Base-by-base conservation (phyloP, 139 green algal species). In the Chlorella sp. region DNA sequence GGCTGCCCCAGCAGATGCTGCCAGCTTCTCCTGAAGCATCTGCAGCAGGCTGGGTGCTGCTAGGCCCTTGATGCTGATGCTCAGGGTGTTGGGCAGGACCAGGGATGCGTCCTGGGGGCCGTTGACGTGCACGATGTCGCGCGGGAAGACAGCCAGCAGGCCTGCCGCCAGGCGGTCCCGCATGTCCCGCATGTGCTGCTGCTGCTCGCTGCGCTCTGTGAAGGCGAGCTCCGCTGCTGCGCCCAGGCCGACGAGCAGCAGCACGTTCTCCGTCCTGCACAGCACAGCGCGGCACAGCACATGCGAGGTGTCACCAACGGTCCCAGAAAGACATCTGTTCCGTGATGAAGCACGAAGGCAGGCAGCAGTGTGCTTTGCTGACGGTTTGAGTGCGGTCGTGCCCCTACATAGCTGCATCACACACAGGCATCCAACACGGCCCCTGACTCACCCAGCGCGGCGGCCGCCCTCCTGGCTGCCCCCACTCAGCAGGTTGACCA, bases 51-150 rank as follows among this genome's bases (percentile, higher is more conserved):
- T 0, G 75, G 62, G 24, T n/a, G 35, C 84, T 10, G 65, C 33
- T 23, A 96, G 49, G 23, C 86, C 87, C 5, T 69, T 70, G 3
- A 96, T 82, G 67, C 73, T 82, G 31, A 96, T 86, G 74, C 77
- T 90, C 14, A 96, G 84, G 0, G 91, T 96, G 83, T 95, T 96
- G 22, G 91, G 90, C 59, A 95, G 82, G 2, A 84, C 74, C 24
- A 71, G 49, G 2, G 68, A 29, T 1, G 68, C 20, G 33, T 84
- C 74, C 0, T 31, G 22, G 0, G 90, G 90, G 10, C 90, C 87
- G 62, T 96, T 91, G 29, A 94, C 27, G 1, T 71, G 74, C 1
- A 87, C 73, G 1, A n/a, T 64, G 51, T 67, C 67, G 31, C 70
- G 36, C 27, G 71, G 60, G 31, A 92, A 60, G 4, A 35, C 76